Conservation (phyloP, 2,329 filamentous ascomycete genomes). For the Sphaerulina populicola region DNA sequence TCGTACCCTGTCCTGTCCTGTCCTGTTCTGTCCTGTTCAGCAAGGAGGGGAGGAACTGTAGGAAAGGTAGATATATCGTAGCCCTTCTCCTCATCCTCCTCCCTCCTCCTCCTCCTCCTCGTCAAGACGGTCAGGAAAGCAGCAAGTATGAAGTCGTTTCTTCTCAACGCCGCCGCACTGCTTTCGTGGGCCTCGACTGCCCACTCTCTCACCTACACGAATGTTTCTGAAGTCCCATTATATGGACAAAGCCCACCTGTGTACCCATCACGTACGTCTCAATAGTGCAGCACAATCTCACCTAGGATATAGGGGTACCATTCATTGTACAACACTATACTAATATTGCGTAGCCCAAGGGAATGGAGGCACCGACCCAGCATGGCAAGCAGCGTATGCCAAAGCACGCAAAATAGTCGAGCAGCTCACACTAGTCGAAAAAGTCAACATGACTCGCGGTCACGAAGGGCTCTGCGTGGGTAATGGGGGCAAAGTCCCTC, state of each 20-base stretch:
- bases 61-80: background rate
- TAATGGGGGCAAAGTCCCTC: constrained; percentile 62
- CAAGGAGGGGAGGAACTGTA: background rate
- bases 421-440: constrained; percentile 32
- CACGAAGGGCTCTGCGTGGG: constrained; percentile 52
- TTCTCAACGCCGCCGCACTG: constrained; percentile 12
- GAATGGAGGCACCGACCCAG: constrained; percentile 17
- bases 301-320: too few species aligned
- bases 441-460: constrained; percentile 32
- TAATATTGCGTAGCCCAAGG: constrained; percentile 17
- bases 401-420: constrained; percentile 29
- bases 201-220: constrained; percentile 13
- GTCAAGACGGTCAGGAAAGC: too few species aligned
- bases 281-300: too few species aligned
- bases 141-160: constrained; percentile 14
- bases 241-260: constrained; percentile 24
- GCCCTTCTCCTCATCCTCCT: too few species aligned
- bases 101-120: too few species aligned
- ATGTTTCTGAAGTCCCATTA: constrained; percentile 17
- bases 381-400: constrained; percentile 29
- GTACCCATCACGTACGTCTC: constrained; percentile 26
- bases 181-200: constrained; percentile 11
- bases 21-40: too few species aligned
- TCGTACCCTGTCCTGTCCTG: too few species aligned
- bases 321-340: background rate